Base-by-base conservation (phyloP, 495 filamentous ascomycete genomes). In the Cercophora newfieldiana region DNA sequence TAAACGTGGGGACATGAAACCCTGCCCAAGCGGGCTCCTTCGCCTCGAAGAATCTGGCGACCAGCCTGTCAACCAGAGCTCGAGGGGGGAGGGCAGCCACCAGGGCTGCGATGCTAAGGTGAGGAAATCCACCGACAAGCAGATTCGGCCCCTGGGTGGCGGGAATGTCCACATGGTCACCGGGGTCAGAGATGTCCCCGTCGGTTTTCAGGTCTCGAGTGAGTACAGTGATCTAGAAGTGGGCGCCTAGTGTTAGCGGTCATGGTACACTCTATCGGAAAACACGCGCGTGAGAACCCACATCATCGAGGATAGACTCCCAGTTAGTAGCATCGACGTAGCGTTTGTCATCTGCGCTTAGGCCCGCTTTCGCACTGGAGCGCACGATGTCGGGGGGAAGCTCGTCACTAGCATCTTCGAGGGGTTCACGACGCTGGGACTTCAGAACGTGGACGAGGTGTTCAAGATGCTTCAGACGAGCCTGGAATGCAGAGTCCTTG, bases 291-390 rank as follows among this genome's bases (percentile, higher is more conserved):
- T 18, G 21, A 37, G 51, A 3, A 33, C 80, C 30, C 44, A 85
- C 83, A 71, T 86, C 82, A 59, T 82, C 78, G 5, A 83, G 69
- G 53, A 86, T 82, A 21, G 81, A 78, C 44, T 80, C 80, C 83
- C 82, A 86, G 65, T 84, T 77, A 2, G 77, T 75, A 28, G 77
- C 72, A 55, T 86, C 80, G 24, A 86, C 79, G 68, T 86, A 85
- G 37, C 75, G 79, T 16, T 77, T 77, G 12, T 78, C 80, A 7
- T 75, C 73, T 14, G 79, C 64, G 22, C 79, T 73, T 1, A 74
- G 72, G 25, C 74, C 76, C 8, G 67, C 68, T 7, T 68, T 68
- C 26, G 69, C 64, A 26, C 47, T 64, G 47, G 64, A 53, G n/a
- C 51, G 59, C 19, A 21, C 33, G 24, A 49, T 59, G n/a, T 54